Conservation (phyloP, 73 alveolate species). For the Paramecium caudatum region DNA sequence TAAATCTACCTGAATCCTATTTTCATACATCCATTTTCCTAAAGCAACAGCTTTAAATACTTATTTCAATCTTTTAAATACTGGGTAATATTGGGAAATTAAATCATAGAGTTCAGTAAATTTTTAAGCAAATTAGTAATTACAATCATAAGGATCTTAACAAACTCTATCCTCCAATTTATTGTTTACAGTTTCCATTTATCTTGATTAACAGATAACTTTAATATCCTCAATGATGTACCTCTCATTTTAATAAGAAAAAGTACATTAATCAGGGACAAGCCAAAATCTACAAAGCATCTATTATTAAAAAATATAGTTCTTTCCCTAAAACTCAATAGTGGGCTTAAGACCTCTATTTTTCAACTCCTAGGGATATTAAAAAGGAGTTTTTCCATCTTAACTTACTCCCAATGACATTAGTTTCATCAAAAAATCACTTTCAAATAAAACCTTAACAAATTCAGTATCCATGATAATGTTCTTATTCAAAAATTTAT, state of each 20-base stretch:
- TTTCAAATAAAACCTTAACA: not conserved
- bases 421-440: not conserved
- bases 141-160: not conserved
- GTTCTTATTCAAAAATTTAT: not conserved
- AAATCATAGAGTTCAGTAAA: constrained; percentile 17
- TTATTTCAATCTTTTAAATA: constrained; percentile 47
- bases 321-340: not conserved
- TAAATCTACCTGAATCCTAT: not conserved
- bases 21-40: constrained; percentile 54
- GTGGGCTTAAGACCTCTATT: not conserved
- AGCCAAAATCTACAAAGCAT: constrained; percentile 35
- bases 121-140: constrained; percentile 20
- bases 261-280: not conserved
- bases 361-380: not conserved
- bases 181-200: not conserved
- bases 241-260: not conserved
- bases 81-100: not conserved
- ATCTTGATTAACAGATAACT: not conserved
- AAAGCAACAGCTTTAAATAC: constrained; percentile 46
- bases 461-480: constrained; percentile 11
- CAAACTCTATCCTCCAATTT: not conserved
- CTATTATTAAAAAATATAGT: not conserved
- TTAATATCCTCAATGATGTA: constrained; percentile 4
- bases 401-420: constrained; percentile 17
- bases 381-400: constrained; percentile 45